These are phyloP conservation scores for Trichosporon sp. DNA, from an alignment of 1,284 basidiomycete species.

Conservation along the genomic window DNA sequence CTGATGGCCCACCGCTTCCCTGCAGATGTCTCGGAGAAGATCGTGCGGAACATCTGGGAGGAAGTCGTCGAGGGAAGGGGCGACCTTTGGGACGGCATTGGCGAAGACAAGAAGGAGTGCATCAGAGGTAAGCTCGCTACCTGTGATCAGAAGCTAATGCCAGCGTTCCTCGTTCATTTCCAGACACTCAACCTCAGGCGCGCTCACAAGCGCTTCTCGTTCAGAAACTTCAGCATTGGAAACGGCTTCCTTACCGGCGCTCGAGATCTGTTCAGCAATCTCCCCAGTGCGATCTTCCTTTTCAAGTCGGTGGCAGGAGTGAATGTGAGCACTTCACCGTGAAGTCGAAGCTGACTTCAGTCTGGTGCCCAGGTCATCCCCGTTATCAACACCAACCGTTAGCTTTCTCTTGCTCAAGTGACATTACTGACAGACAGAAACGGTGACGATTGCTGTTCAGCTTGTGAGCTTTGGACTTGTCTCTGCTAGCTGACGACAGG, in stretches of 20 bases:
- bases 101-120: constrained; percentile 80
- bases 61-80: constrained; percentile 89
- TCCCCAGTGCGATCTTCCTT: constrained; percentile 90
- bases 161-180: constrained; percentile 85
- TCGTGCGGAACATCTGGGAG: constrained; percentile 83
- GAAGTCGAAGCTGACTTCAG: constrained; percentile 13
- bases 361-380: constrained; percentile 59
- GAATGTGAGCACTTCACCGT: constrained; percentile 25
- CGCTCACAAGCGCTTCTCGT: constrained; percentile 88
- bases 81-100: constrained; percentile 78
- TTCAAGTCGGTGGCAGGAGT: constrained; percentile 84
- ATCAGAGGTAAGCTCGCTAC: constrained; percentile 38
- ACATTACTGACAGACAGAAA: constrained; percentile 46
- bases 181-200: constrained; percentile 79
- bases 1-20: constrained; percentile 79
- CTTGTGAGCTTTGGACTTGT: constrained; percentile 57
- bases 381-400: constrained; percentile 86
- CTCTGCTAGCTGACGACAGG: constrained; percentile 51
- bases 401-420: neutral
- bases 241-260: constrained; percentile 86
- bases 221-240: constrained; percentile 65
- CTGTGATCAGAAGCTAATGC: neutral
- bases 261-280: constrained; percentile 76
- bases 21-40: constrained; percentile 60
- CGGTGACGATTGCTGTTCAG: constrained; percentile 94